Evolutionary conservation across 2,329 filamentous ascomycete species (phyloP).

Genomic region (Aspergillus awamori): DNA sequence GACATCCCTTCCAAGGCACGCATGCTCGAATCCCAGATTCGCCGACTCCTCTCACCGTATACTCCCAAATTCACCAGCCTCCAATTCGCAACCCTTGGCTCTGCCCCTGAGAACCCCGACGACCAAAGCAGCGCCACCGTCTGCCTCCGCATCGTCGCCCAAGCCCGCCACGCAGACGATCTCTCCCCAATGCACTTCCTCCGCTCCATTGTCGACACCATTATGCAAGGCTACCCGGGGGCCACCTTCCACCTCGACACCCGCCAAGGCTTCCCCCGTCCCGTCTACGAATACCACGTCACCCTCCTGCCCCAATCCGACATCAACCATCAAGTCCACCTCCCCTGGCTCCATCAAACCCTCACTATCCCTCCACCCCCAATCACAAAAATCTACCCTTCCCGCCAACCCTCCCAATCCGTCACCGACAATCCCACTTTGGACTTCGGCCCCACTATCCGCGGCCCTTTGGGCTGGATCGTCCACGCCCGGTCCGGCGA

Average conservation of each 20-base stretch:
- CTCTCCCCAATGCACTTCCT: slow-evolving; percentile 39
- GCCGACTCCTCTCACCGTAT: slow-evolving; percentile 39
- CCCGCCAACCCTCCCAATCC: slow-evolving; percentile 23
- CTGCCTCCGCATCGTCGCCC: slow-evolving; percentile 47
- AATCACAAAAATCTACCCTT: slow-evolving; percentile 19
- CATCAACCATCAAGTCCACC: slow-evolving; percentile 31
- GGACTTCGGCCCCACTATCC: slow-evolving; percentile 27
- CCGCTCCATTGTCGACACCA: slow-evolving; percentile 41
- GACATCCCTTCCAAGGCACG: slow-evolving; percentile 51
- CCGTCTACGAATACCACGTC: slow-evolving; percentile 38
- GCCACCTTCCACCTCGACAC: slow-evolving; percentile 40
- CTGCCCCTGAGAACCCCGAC: slow-evolving; percentile 34
- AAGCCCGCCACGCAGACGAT: slow-evolving; percentile 47
- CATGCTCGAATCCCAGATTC: slow-evolving; percentile 52
- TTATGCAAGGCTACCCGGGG: slow-evolving; percentile 47
- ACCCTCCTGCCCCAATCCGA: slow-evolving; percentile 30
- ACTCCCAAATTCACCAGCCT: slow-evolving; percentile 36
- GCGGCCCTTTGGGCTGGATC: slow-evolving; percentile 36
- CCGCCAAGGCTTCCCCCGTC: slow-evolving; percentile 39
- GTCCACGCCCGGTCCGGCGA: slow-evolving; percentile 47
- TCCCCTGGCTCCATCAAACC: slow-evolving; percentile 22
- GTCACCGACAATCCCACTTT: slow-evolving; percentile 9
- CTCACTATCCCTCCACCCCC: slow-evolving; percentile 24
- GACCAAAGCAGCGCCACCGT: slow-evolving; percentile 49
- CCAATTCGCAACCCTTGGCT: slow-evolving; percentile 36